Evolutionary conservation across 345 rosid genomes (phyloP), one percentile per base, ranked within the genome.

Genomic region (Eutrema yunnanense): DNA sequence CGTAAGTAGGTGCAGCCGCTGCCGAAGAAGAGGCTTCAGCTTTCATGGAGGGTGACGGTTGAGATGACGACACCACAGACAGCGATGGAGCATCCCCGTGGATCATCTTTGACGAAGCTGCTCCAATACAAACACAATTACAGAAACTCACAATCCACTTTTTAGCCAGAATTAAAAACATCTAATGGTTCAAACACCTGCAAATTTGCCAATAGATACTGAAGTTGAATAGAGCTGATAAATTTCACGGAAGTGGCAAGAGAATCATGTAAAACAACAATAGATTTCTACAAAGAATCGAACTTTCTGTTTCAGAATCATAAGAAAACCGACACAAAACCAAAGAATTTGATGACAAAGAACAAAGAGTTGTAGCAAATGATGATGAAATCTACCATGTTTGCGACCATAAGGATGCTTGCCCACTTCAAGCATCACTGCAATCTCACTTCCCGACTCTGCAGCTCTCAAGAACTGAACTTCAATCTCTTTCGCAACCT

Each of bases 381-480:
- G 14, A 64, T 29, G 12, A 57, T 33, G 50, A 42, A 58, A 44
- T 29, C 22, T 80, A 88, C 96, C 93, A 75, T 82, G 69, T 83
- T 88, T 92, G n/a, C 84, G 92, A 69, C 79, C 84, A 73, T 87
- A 76, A 29, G 85, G 96, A 69, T 74, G 81, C 57, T 83, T 90
- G 11, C 96, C 96, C 7, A 71, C 98, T 80, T 92, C 98, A 43
- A 95, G 99, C 87, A 92, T 67, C 79, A 78, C 79, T 3, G 93
- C 93, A 71, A 92, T 76, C 81, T 90, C 99, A 62, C 40, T 81
- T 49, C 90, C 99, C 9, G 84, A 81, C 58, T 87, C 93, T 1
- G 96, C 87, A 73, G 98, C 98, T 74, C 80, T 88, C 73, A 79
- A 79, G 48, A 95, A 92, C 69, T 83, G 93, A 78, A 49, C 37